Evolutionary conservation across 2,329 filamentous ascomycete genomes (phyloP), one percentile per base, ranked within the genome.

Genomic region (Tolypocladium amazonense): DNA sequence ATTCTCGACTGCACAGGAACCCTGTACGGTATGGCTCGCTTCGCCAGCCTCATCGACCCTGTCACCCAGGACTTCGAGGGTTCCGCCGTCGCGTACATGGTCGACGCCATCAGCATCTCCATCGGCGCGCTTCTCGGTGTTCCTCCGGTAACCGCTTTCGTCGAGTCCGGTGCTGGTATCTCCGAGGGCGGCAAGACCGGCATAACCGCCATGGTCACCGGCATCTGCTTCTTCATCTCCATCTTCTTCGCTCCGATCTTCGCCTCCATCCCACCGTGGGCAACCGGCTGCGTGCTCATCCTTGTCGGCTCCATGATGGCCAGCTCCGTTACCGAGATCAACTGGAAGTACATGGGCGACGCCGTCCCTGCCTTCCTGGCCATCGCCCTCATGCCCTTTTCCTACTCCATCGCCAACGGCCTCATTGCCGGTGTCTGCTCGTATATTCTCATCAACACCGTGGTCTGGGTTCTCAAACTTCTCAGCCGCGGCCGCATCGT

Each of bases 231-330:
- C 79, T 88, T 96, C 76, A 84, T 95, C 70, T 85, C 89, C 60
- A 83, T 95, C 62, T 95, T 95, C 79, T 95, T 95, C 70, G 90
- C 91, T 0, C 91, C 91, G 0, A 93, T 95, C 60, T 95, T 95
- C 69, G 90, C 91, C 12, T 92, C 89, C 0, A 94, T 95, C 60
- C 91, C 91, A 5, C 87, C 90, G 0, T 95, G 90, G 89, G 91
- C 91, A 3, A 96, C 91, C 0, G 91, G 91, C 56, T 92, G 88
- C 70, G 92, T 92, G n/a, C 81, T 95, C 33, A 81, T 96, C 65
- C 85, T 96, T 45, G 90, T 96, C 59, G 91, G 91, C n/a, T 86
- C 87, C 25, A 88, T 95, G 81, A 95, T 95, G 91, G 85, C 88
- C 60, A 82, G 85, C 62, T 82, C 89, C 1, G 88, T 89, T 15